These are phyloP conservation scores for Marchantia paleacea DNA, from an alignment of 225 moss, liverwort and hornwort species.

Conservation along the genomic window DNA sequence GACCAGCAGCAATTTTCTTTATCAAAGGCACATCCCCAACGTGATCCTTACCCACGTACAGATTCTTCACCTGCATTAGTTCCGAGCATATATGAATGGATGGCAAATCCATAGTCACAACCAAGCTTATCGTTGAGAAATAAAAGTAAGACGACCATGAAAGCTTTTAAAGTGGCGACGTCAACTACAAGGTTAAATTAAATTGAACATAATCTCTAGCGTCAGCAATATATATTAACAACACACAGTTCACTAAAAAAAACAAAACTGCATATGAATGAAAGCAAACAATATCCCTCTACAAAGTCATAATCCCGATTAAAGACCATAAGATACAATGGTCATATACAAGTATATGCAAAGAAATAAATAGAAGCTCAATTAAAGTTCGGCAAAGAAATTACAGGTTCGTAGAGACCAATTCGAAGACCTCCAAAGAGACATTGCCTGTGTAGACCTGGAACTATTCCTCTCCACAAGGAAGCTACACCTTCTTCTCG, in stretches of 20 bases:
- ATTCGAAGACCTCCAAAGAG: constrained; percentile 96
- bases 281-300: too few species aligned
- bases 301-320: too few species aligned
- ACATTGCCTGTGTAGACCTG: constrained; percentile 91
- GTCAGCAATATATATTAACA: too few species aligned
- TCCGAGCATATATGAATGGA: neutral
- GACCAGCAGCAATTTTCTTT: constrained; percentile 86
- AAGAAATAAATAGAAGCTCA: neutral
- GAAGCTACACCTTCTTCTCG: constrained; percentile 75
- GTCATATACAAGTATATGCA: neutral
- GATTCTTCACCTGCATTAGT: constrained; percentile 61
- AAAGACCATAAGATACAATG: too few species aligned
- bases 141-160: too few species aligned
- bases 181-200: too few species aligned
- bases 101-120: neutral
- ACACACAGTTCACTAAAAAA: too few species aligned
- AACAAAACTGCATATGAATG: too few species aligned
- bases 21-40: constrained; percentile 82
- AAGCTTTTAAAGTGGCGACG: too few species aligned
- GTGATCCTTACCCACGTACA: constrained; percentile 82
- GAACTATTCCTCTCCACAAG: constrained; percentile 87
- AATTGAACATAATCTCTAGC: too few species aligned
- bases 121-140: too few species aligned
- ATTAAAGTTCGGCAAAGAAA: neutral
- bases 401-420: constrained; percentile 91